Percentiles rank a stretch among this genome's conserved stretches.
Conservation (phyloP, 805 yeast species). For the Nakazawaea populi region DNA sequence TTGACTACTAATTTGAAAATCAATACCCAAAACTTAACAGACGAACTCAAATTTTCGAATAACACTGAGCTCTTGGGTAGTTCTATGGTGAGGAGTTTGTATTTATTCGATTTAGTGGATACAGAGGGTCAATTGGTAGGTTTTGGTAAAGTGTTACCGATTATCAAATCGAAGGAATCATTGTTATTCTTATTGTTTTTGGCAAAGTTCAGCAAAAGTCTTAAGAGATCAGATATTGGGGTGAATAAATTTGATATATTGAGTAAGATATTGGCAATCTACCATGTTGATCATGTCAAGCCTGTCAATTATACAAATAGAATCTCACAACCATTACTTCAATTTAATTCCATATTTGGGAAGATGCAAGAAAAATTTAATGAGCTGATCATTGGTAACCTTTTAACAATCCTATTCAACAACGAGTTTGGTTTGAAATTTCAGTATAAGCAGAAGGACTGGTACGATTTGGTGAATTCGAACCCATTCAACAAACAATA, state of each 20-base stretch:
- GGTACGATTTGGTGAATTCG: constrained; percentile 51
- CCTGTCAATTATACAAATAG: constrained; percentile 63
- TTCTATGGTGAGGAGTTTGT: constrained; percentile 46
- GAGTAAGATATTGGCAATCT: constrained; percentile 38
- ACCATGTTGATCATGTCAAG: constrained; percentile 39
- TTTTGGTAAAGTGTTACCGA: constrained; percentile 46
- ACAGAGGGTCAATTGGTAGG: constrained; percentile 36
- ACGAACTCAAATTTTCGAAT: constrained; percentile 28
- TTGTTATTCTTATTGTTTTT: constrained; percentile 42
- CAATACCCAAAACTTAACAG: constrained; percentile 14
- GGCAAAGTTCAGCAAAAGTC: constrained; percentile 26
- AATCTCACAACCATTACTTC: constrained; percentile 57
- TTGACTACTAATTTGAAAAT: constrained; percentile 23
- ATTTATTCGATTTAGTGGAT: constrained; percentile 43
- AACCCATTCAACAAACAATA: constrained; percentile 56
- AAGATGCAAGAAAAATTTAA: constrained; percentile 43
- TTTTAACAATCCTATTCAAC: constrained; percentile 46
- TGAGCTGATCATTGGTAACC: constrained; percentile 47
- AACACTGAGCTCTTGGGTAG: constrained; percentile 41
- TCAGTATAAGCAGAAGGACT: constrained; percentile 37
- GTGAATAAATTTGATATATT: constrained; percentile 35
- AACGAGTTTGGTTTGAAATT: constrained; percentile 51
- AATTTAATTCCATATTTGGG: constrained; percentile 60
- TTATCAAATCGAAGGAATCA: constrained; percentile 33
- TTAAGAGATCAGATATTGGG: constrained; percentile 36